Conservation (phyloP, 2,329 filamentous ascomycete genomes). For the Talaromyces pinophilus region DNA sequence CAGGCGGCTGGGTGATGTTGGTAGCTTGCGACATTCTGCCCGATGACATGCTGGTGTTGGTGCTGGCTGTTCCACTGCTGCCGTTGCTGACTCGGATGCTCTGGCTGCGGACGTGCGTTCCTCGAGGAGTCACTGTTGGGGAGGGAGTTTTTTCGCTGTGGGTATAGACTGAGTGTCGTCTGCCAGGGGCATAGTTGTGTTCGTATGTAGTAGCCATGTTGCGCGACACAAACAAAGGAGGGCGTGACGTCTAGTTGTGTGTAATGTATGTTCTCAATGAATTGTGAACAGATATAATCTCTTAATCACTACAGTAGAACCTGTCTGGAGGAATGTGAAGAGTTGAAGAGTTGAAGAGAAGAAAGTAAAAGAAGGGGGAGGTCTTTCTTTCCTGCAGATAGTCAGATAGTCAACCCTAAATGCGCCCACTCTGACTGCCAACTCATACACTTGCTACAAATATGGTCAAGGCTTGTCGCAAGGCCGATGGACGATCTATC, state of each 20-base stretch:
- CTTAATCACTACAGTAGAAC: not conserved
- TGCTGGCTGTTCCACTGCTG: constrained; percentile 60
- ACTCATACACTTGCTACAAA: constrained; percentile 11
- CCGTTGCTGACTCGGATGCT: constrained; percentile 78
- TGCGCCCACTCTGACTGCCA: constrained; percentile 3
- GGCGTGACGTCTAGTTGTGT: not conserved
- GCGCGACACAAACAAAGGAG: constrained; percentile 8
- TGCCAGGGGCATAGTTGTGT: constrained; percentile 55
- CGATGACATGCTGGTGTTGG: constrained; percentile 73
- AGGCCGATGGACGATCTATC: constrained; percentile 18
- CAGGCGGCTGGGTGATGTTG: constrained; percentile 82
- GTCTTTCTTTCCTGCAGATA: constrained; percentile 21
- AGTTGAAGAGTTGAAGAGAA: not conserved
- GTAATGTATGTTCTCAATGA: constrained; percentile 2
- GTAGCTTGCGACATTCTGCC: constrained; percentile 78
- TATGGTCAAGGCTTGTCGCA: constrained; percentile 15
- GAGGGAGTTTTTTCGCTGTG: constrained; percentile 35
- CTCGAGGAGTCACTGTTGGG: constrained; percentile 44
- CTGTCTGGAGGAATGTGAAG: not conserved
- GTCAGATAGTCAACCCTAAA: not conserved
- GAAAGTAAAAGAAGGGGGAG: constrained; percentile 26
- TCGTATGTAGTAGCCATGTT: constrained; percentile 17
- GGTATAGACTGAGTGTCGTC: constrained; percentile 55
- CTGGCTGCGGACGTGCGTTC: constrained; percentile 54
- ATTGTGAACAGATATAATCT: not conserved